These are phyloP conservation scores for Fusarium piperis DNA, from an alignment of 2,329 filamentous ascomycete genomes.

Conservation along the genomic window DNA sequence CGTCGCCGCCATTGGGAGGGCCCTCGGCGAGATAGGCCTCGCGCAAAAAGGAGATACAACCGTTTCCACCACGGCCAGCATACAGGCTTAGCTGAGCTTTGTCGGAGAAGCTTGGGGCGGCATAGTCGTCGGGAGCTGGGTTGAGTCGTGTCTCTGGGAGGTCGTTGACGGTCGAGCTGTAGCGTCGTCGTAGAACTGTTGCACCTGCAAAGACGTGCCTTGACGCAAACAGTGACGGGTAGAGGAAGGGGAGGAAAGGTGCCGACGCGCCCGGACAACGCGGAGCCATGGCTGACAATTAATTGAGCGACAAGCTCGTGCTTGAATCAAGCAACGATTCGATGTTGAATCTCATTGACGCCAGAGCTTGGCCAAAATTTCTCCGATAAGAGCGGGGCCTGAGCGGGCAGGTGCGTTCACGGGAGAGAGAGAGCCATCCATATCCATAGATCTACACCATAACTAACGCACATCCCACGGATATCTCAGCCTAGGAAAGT, in stretches of 20 bases:
- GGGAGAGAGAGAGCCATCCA: background rate
- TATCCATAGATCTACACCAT: background rate
- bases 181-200: conserved; percentile 27
- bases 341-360: conserved; percentile 13
- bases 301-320: conserved; percentile 8
- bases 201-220: conserved; percentile 18
- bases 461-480: background rate
- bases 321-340: background rate
- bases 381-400: background rate
- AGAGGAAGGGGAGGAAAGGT: conserved; percentile 56
- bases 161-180: conserved; percentile 47
- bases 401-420: background rate
- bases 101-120: conserved; percentile 85
- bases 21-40: conserved; percentile 91
- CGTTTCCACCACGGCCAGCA: conserved; percentile 85
- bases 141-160: conserved; percentile 72
- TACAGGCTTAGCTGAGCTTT: conserved; percentile 80
- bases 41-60: conserved; percentile 92
- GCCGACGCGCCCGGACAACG: conserved; percentile 37
- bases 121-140: conserved; percentile 85
- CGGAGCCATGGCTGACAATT: conserved; percentile 39
- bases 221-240: conserved; percentile 55
- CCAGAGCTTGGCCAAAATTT: conserved; percentile 23
- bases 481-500: background rate
- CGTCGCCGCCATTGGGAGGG: conserved; percentile 93